phyloP scores from a whole-genome alignment of 495 filamentous ascomycete species.

The Sphaerosporella brunnea region DNA sequence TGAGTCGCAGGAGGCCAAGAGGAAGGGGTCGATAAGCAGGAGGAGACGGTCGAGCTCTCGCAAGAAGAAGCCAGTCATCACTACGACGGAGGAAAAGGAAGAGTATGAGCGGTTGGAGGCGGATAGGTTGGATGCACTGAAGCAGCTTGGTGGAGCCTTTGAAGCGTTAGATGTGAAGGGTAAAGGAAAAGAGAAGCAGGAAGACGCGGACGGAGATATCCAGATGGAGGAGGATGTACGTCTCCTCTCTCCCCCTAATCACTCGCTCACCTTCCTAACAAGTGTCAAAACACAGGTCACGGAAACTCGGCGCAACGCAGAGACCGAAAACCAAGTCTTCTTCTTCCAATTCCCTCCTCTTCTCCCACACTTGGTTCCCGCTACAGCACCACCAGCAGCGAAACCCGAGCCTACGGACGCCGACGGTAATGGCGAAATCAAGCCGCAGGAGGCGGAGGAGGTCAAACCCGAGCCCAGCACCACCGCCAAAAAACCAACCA shows the following conservation, averaged over 20 bases:
- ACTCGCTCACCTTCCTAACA: not conserved
- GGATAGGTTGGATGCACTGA: constrained; percentile 17
- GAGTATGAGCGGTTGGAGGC: constrained; percentile 19
- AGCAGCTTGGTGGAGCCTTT: constrained; percentile 16
- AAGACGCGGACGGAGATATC: constrained; percentile 13
- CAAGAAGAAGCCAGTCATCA: constrained; percentile 5
- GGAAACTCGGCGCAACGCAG: constrained; percentile 9
- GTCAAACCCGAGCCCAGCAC: not conserved
- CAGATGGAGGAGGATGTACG: constrained; percentile 14
- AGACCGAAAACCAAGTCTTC: constrained; percentile 24
- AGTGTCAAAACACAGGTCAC: not conserved
- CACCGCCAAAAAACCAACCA: constrained; percentile 4
- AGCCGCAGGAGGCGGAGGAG: too few relatives aligned
- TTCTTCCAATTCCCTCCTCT: constrained; percentile 25
- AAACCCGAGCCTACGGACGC: too few relatives aligned
- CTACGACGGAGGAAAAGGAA: constrained; percentile 16
- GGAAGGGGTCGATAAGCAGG: constrained; percentile 2
- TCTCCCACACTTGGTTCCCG: constrained; percentile 19
- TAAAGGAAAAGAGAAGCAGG: not conserved
- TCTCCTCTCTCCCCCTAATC: not conserved
- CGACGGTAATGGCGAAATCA: too few relatives aligned
- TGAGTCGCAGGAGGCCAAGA: not conserved
- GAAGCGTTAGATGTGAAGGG: not conserved
- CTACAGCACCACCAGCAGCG: too few relatives aligned
- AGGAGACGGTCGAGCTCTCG: constrained; percentile 8